Evolutionary conservation across 306 rosid species (phyloP).

Genomic region (Lathyrus tuberosus): DNA sequence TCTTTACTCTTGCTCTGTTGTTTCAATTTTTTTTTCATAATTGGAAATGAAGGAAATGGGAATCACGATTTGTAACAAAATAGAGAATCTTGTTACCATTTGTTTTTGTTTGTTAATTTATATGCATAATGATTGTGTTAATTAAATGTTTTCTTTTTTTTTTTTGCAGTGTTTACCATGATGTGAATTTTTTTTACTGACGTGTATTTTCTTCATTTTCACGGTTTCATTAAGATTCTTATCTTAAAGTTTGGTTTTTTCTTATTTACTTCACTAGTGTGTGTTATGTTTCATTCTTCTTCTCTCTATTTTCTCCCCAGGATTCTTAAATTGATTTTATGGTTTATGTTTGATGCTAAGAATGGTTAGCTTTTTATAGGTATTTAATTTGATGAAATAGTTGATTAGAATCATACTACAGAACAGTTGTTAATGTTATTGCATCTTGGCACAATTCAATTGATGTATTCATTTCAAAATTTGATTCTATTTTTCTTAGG

Average conservation of each 20-base stretch:
- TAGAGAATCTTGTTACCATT: not conserved
- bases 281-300: not conserved
- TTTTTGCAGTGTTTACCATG: conserved; percentile 37
- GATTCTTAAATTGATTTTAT: not conserved
- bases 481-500: not conserved
- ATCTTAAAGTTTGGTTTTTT: conserved; percentile 18
- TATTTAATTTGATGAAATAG: conserved; percentile 16
- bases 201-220: conserved; percentile 29
- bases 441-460: conserved; percentile 1
- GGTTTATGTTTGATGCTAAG: not conserved
- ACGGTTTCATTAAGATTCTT: conserved; percentile 8
- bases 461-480: conserved; percentile 8
- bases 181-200: conserved; percentile 13
- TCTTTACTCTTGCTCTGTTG: not conserved
- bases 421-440: not conserved
- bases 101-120: conserved; percentile 12
- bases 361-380: not conserved
- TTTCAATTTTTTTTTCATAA: not conserved
- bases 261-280: conserved; percentile 16
- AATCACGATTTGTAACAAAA: conserved; percentile 10
- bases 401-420: conserved; percentile 28
- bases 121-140: not conserved
- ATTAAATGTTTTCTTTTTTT: conserved; percentile 9
- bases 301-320: not conserved
- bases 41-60: not conserved